A percentile compares a stretch with the other conserved stretches of the same genome.
Conservation (phyloP, 2,329 filamentous ascomycete species). For the Dryadomyces quercus-mongolicae region DNA sequence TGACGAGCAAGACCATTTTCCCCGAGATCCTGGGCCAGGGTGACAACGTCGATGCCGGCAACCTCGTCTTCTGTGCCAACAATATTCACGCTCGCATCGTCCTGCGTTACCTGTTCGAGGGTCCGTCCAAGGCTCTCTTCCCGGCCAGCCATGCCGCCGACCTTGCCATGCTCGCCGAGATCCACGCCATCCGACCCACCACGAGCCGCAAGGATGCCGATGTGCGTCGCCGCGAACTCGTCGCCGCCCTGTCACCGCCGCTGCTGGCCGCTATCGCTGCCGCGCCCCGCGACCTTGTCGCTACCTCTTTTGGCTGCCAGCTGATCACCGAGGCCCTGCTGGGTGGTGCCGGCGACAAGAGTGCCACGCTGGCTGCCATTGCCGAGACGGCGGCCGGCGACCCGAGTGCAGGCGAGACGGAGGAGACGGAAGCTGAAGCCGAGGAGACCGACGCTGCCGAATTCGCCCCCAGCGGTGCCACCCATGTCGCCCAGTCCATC, state of each 20-base stretch:
- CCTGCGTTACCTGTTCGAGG: slow-evolving; percentile 72
- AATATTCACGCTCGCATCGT: slow-evolving; percentile 54
- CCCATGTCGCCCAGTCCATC: slow-evolving; percentile 48
- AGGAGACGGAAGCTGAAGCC: not conserved
- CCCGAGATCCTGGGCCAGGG: slow-evolving; percentile 71
- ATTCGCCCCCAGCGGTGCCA: slow-evolving; percentile 18
- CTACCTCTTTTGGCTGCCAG: slow-evolving; percentile 74
- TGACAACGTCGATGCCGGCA: slow-evolving; percentile 47
- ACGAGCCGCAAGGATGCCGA: slow-evolving; percentile 91
- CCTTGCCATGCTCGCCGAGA: slow-evolving; percentile 59
- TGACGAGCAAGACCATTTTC: slow-evolving; percentile 76
- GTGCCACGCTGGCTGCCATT: slow-evolving; percentile 57
- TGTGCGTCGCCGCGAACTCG: slow-evolving; percentile 61
- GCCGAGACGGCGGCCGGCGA: slow-evolving; percentile 49
- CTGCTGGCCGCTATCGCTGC: slow-evolving; percentile 63
- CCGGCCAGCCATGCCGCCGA: slow-evolving; percentile 51
- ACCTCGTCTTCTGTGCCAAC: slow-evolving; percentile 51
- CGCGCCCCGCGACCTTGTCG: slow-evolving; percentile 54
- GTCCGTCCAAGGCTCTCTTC: slow-evolving; percentile 48
- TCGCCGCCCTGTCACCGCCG: slow-evolving; percentile 59
- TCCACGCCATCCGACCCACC: slow-evolving; percentile 64
- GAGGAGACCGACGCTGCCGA: slow-evolving; percentile 13
- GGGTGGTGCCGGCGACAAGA: slow-evolving; percentile 62
- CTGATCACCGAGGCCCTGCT: slow-evolving; percentile 76
- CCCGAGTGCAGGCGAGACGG: not conserved